Base-by-base conservation (phyloP, 2,329 filamentous ascomycete genomes). In the Cryphonectria radicalis region DNA sequence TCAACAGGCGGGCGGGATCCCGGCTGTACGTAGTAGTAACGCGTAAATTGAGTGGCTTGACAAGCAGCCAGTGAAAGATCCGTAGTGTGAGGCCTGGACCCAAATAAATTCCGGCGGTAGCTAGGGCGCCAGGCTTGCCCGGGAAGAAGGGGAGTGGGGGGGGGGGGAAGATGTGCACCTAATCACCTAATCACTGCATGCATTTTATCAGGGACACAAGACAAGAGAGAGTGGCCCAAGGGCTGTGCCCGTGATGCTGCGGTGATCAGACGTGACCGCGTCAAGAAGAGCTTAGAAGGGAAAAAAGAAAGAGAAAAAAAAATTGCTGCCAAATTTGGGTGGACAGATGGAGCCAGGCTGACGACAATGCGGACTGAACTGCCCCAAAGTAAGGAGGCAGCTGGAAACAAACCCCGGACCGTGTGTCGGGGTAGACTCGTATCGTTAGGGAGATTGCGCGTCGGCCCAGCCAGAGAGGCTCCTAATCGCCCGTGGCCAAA, bases 271-370 rank as follows among this genome's bases (percentile, higher is more conserved):
- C 64, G 25, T 40, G 32, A 40, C 37, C 37, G 11, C 3, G 37
- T 40, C 37, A 40, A 40, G 37, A 10, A 10, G 37, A 37, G 6
- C 3, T 32, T 32, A 32, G 28, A 32, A 32, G 28, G 3, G 3
- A 32, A 60, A 68, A 50, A 4, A 46, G 28, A 25, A 43, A 19
- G 0, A 17, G 6, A 46, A 46, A 19, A 22, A 46, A 46, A 5
- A 46, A 17, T 46, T 67, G 68, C 28, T 72, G 65, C 70, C 68
- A 72, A 70, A 62, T 72, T 72, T 67, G 65, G 66, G 32, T 42
- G 50, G 42, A 55, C 46, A 46, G 35, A 43, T 65, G 37, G 57
- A 57, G 63, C 17, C 55, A 66, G 42, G 59, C 70, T 72, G 66
- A 68, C 65, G 71, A 70, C 67, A 59, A 28, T 17, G 28, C 42